Evolutionary conservation across 768 basidiomycete species (phyloP), one percentile per base, ranked within the genome.

Genomic region (Boletus rubroflammeus): DNA sequence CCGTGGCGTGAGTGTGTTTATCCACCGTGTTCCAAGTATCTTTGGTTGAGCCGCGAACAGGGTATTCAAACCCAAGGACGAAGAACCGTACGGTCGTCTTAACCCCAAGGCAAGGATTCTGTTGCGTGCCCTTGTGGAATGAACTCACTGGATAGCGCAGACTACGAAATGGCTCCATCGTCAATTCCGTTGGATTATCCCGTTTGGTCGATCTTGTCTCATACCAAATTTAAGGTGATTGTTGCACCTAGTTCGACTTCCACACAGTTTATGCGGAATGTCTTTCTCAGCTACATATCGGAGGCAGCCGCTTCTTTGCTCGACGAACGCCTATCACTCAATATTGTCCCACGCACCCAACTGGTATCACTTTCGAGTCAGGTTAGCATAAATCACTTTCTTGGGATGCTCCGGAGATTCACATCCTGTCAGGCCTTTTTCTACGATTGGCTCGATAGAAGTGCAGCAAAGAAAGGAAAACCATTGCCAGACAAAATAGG

Each of bases 11-110:
- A 70, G 88, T 74, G 88, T 74, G 21, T 21, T 13, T 31, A 23
- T 23, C 35, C 11, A 44, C 6, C 25, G 11, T 15, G 17, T 50
- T 23, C 10, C 45, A 8, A 32, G 45, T 26, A n/a, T 17, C 2
- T 28, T 29, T 47, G 14, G 38, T 38, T 47, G 52, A 70, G 23
- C 38, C 6, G 40, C 31, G 8, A 2, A 9, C 35, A 93, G 88
- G 6, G 89, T 95, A 4, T 95, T 96, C 72, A 95, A 95, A 67
- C 93, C 93, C 1, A 93, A 93, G 67, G 88, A 91, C 55, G 89
- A 91, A 66, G 90, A 93, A 61, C 92, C 92, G 1, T 95, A 94
- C 66, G 92, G 92, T 25, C 77, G 83, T 38, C 76, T 93, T 19
- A 94, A 94, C 67, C 92, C 92, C 1, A 95, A 95, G 78, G 86